These are phyloP conservation scores for Tremellales sp. DNA, from an alignment of 1,284 basidiomycete genomes.

Conservation along the genomic window DNA sequence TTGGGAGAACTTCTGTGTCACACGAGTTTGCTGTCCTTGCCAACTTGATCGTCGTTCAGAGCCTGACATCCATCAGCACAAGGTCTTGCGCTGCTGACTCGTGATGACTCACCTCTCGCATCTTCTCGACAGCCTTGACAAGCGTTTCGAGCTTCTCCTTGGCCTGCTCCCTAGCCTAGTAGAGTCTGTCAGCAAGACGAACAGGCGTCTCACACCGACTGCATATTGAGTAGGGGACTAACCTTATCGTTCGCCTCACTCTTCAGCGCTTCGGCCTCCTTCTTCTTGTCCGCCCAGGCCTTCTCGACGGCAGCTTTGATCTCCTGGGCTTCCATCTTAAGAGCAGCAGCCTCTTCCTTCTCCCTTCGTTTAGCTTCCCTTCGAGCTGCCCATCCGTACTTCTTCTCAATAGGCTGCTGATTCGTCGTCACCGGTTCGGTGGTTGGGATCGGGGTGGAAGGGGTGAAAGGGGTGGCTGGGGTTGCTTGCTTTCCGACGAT, in stretches of 20 bases:
- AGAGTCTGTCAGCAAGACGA: neutral
- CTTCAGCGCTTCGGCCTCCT: slow-evolving; percentile 5
- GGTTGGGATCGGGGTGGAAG: too few relatives aligned
- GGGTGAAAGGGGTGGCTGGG: too few relatives aligned
- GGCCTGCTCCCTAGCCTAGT: slow-evolving; percentile 13
- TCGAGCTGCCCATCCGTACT: slow-evolving; percentile 9
- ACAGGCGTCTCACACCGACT: neutral
- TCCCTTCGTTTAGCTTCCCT: neutral
- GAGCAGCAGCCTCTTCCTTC: neutral
- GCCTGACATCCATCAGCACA: slow-evolving; percentile 1
- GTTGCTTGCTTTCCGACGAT: too few relatives aligned
- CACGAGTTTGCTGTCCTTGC: neutral
- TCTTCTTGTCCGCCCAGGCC: slow-evolving; percentile 12
- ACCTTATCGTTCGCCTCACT: slow-evolving; percentile 11
- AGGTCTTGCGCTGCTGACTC: too few relatives aligned
- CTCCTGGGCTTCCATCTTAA: slow-evolving; percentile 5
- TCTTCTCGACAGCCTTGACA: slow-evolving; percentile 10
- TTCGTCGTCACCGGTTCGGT: too few relatives aligned
- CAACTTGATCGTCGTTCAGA: neutral
- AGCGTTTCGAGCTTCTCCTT: slow-evolving; percentile 20
- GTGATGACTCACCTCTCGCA: slow-evolving; percentile 13
- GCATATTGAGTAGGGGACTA: neutral
- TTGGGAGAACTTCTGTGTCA: too few relatives aligned
- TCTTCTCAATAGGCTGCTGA: neutral
- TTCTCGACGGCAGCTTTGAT: slow-evolving; percentile 11